Base-by-base conservation (phyloP, 2,329 filamentous ascomycete species). In the Aspergillus chevalieri region DNA sequence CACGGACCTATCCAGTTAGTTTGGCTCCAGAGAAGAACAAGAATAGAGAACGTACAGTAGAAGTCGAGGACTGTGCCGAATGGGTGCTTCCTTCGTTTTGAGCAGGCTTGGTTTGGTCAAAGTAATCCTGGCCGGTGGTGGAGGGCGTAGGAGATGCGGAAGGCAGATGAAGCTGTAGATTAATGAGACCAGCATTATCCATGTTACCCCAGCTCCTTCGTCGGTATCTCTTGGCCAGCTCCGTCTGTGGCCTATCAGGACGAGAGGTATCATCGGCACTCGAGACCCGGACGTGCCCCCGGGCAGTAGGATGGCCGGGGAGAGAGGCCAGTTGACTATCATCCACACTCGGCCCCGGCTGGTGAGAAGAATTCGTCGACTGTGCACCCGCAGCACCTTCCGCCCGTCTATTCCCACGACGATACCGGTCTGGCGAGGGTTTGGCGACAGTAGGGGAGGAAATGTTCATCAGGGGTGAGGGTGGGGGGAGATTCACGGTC, bases 201-300 rank as follows among this genome's bases (percentile, higher is more conserved):
- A 85, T 72, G 49, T 82, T 85, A 57, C 88, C 88, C 73, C 94
- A 81, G 70, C 90, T 96, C 57, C 90, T 83, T 64, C 90, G 83
- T 59, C 90, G 80, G 69, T 90, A 86, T 63, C 88, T 80, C 69
- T 86, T 89, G 8, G 84, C 80, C 33, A 86, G 78, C 24, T 92
- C 89, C 15, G 80, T 75, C 76, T 82, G 60, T 78, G 75, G 52
- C 41, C 61, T 63, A 42, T 70, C 64, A 4, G 53, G 52, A 33
- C 89, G 63, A 49, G 83, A 80, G 64, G 84, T 81, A 59, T 93
- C 88, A 67, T 94, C 89, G 44, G 79, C 78, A 58, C 82, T 85
- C 10, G 67, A 81, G 67, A 65, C 80, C 70, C 74, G 80, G 73
- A 61, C 78, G 76, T 67, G 84, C 66, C 38, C 38, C 15, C 38